Base-by-base conservation (phyloP, 257 asterid species). In the Solanum peruvianum region DNA sequence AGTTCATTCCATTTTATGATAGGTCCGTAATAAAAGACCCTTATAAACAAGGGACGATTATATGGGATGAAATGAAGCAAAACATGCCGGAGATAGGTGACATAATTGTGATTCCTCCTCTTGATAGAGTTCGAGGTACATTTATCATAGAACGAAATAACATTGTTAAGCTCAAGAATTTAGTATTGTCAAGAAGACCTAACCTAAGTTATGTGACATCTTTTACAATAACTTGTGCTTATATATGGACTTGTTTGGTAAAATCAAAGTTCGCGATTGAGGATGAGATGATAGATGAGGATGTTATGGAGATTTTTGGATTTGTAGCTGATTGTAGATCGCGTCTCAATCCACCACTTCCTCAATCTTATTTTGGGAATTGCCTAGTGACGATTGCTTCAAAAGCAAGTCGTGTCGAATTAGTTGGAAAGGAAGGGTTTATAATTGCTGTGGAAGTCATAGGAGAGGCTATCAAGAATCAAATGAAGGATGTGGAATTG, bases 291-390 rank as follows among this genome's bases (percentile, higher is more conserved):
- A 42, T 13, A 76, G 23, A 42, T 25, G 23, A 75, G 33, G 2
- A 73, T 33, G 82, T 9, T 2, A 41, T 18, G 27, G 82, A 73
- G 82, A 39, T 37, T 9, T 73, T 39, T 29, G 15, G 25, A 73
- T 86, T 85, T 29, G 81, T 86, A 1, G 33, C 33, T 0, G 60
- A 76, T 76, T 42, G 23, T 9, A 41, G 60, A 41, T 2, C 37
- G n/a, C 21, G 13, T 4, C 21, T 42, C 60, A 42, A 42, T 42
- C 83, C 60, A 14, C 37, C 83, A 76, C 83, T 91, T 64, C 93
- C 94, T 56, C 60, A 52, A 52, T 67, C 83, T 47, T 92, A 92
- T 87, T 92, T 93, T 13, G 93, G 94, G 23, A 93, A 93, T 72
- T 93, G 93, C 87, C 39, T 93, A 31, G 85, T 88, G 3, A 82